Evolutionary conservation across 441 rosid genomes (phyloP), one percentile per base, ranked within the genome.

Genomic region (Euphorbia celastroides): DNA sequence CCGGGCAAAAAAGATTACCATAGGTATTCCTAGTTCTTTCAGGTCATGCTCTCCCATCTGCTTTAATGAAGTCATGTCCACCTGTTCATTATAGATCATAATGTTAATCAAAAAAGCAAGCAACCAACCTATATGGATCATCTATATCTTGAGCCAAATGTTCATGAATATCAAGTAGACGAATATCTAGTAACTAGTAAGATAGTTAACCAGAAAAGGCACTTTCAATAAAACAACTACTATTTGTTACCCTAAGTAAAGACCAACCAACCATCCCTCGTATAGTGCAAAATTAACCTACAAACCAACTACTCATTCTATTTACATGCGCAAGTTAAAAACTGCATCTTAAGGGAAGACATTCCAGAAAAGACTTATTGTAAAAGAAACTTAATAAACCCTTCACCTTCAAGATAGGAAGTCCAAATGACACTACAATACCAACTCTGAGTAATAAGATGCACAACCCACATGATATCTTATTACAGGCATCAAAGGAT

Each of bases 31-130:
- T 63, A 93, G 80, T 75, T 93, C 98, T 78, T 89, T 93, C 38
- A 93, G 87, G 75, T 90, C 98, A 59, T 71, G 82, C 72, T 93
- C 98, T 25, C 91, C 84, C 98, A 93, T 93, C 79, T 89, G 96
- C 82, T 75, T 90, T 75, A 93, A 75, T 51, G 91, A 90, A 17
- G 84, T 56, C 96, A 93, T 90, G 80, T 93, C 96, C 75, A 93
- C 89, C 98, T 93, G 84, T 28, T 61, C 66, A 63, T 51, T 51
- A 67, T 70, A 67, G 34, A 77, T 64, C 50, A 62, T 10, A 71
- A 32, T 16, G 11, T 38, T 14, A 71, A 56, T 28, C 28, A 17
- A 56, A 64, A n/a, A 32, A 57, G 34, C n/a, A n/a, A n/a, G n/a
- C n/a, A n/a, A n/a, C n/a, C n/a, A n/a, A n/a, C n/a, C n/a, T n/a